Evolutionary conservation across 306 rosid genomes (phyloP), one percentile per base, ranked within the genome.

Genomic region (Begonia loranthoides): DNA sequence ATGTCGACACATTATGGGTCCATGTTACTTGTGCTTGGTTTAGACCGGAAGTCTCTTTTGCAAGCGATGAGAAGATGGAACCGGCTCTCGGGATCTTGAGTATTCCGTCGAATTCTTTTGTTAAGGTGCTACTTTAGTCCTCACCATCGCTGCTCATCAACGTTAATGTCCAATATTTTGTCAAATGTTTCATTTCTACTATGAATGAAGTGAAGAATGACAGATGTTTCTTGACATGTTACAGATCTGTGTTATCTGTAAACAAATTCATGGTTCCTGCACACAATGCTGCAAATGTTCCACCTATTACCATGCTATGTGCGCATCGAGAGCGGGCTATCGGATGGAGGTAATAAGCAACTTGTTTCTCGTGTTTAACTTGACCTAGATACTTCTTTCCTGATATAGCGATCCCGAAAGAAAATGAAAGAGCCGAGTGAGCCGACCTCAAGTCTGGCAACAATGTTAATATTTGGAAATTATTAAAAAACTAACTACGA

Each of bases 1-100:
- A 92, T 77, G 73, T 87, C 47, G 84, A 81, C 69, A 69, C 93
- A 38, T 70, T 92, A 70, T 92, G 99, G 99, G 96, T 92, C 51
- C 99, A 92, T 70, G 86, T 92, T 52, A 92, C 99, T 9, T 92
- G 99, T 62, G 99, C 99, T 75, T 92, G 99, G 99, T 92, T 92
- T 67, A 78, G 84, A 49, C 99, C 99, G 34, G 96, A 92, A 81
- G 99, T 92, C 53, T 76, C 96, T 45, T 92, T 92, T 57, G 89
- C 96, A 21, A 92, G 87, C 70, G 99, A 86, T 69, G 93, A 92
- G 64, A 87, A 73, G 75, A 92, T 92, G 99, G 99, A 92, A 60
- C 99, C 99, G 67, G 99, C 96, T 59, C 78, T 80, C 71, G 99
- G 99, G 50, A 92, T 92, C 74, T 81, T 92, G 71, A 69, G 96